Percentiles rank a stretch among this genome's conserved stretches.
Conservation (phyloP, 2,329 filamentous ascomycete species). For the Colletotrichum godetiae region DNA sequence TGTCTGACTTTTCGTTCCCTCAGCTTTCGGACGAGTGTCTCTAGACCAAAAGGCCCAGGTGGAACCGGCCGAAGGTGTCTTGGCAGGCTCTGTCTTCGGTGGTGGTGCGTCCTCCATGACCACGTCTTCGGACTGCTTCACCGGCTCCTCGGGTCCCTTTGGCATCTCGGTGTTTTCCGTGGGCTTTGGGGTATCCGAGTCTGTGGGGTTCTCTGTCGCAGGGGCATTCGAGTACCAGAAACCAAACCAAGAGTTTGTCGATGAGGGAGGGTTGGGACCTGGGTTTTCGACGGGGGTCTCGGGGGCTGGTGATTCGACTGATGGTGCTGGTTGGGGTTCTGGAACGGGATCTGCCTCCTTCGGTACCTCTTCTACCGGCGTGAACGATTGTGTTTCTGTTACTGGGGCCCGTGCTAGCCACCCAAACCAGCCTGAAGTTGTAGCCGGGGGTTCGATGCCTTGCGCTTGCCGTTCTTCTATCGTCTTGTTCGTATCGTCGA, state of each 20-base stretch:
- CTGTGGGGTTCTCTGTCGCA: constrained; percentile 20
- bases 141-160: constrained; percentile 28
- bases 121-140: constrained; percentile 52
- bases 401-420: constrained; percentile 57
- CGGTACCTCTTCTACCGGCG: constrained; percentile 27
- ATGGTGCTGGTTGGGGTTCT: constrained; percentile 10
- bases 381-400: constrained; percentile 22
- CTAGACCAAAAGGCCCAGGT: constrained; percentile 88
- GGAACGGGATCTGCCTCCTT: constrained; percentile 31
- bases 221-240: constrained; percentile 49
- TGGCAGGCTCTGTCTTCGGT: constrained; percentile 38
- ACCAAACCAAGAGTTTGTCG: constrained; percentile 53
- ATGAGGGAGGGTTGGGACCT: constrained; percentile 31
- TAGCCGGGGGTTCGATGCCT: constrained; percentile 29
- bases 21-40: constrained; percentile 56
- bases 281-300: constrained; percentile 35
- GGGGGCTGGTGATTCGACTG: constrained; percentile 4
- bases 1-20: constrained; percentile 41
- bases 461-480: constrained; percentile 5
- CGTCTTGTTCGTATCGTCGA: constrained; percentile 44
- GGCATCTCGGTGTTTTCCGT: constrained; percentile 27
- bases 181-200: constrained; percentile 18
- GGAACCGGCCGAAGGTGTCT: constrained; percentile 65
- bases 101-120: constrained; percentile 55
- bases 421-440: constrained; percentile 64